Conservation (phyloP, 2,329 filamentous ascomycete genomes). For the Apiospora aurea region DNA sequence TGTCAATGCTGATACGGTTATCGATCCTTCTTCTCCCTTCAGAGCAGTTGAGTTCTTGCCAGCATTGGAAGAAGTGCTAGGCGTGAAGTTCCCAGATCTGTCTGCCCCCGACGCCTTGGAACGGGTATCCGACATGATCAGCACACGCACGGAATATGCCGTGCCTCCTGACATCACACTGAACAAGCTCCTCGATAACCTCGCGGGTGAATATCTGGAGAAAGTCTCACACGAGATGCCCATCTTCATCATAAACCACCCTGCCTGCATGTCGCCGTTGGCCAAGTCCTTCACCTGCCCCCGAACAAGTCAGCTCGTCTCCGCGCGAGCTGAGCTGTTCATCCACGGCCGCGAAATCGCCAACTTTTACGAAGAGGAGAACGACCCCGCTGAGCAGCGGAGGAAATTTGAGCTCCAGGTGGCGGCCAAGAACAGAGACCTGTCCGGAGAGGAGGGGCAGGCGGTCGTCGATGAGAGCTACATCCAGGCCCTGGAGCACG, state of each 20-base stretch:
- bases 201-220: constrained; percentile 81
- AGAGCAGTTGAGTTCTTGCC: constrained; percentile 81
- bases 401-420: constrained; percentile 75
- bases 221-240: constrained; percentile 71
- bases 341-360: constrained; percentile 81
- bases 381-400: constrained; percentile 85
- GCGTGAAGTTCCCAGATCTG: constrained; percentile 70
- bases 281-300: constrained; percentile 84
- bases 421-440: constrained; percentile 45
- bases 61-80: constrained; percentile 73
- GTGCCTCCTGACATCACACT: constrained; percentile 60
- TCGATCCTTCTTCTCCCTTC: constrained; percentile 52
- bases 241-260: constrained; percentile 89
- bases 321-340: constrained; percentile 86
- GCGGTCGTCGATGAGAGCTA: constrained; percentile 78
- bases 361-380: constrained; percentile 99
- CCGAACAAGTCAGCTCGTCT: constrained; percentile 72
- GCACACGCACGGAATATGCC: constrained; percentile 71
- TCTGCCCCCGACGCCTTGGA: constrained; percentile 60
- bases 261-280: constrained; percentile 88
- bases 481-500: constrained; percentile 83
- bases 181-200: constrained; percentile 78
- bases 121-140: constrained; percentile 59
- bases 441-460: constrained; percentile 53
- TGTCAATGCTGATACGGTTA: neutral